Base-by-base conservation (phyloP, 345 rosid genomes). In the Lepidium sativum region DNA sequence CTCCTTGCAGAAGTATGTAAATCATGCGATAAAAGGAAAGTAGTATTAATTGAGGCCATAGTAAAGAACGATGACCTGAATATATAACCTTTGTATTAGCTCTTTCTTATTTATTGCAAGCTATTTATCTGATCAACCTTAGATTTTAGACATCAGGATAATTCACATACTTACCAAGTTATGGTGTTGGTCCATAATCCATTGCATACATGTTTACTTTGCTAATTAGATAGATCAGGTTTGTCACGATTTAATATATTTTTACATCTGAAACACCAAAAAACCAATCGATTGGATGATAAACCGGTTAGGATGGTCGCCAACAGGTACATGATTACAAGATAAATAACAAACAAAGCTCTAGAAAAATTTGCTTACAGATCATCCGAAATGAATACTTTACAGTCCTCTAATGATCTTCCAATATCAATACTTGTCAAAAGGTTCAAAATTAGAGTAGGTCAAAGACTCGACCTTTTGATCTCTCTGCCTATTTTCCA, bases 351-450 rank as follows among this genome's bases (percentile, higher is more conserved):
- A 55, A 38, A 20, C 65, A 48, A 63, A 63, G 63, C 31, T 48
- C 43, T 47, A 53, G 43, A 61, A 32, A 61, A 25, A 70, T 35
- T 53, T 70, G 55, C 21, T 63, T 54, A 55, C 44, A 71, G 10
- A 55, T 63, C 43, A 47, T 38, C 25, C 63, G 20, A 29, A 20
- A 63, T 38, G 57, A 63, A 45, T 54, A 63, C 43, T 45, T 12
- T 69, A 69, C 61, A 69, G 1, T 52, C 47, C 8, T 60, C 6
- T 2, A 60, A 9, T 37, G 38, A 39, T 48, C 33, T 44, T 29
- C n/a, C 37, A 63, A 18, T 15, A 63, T 47, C 37, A 54, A 40
- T 39, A 25, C 52, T 39, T 37, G 53, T 55, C 59, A 52, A 63
- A 56, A 55, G 55, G 63, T 60, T 42, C 41, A 34, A 31, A 5